A percentile compares a stretch with the other conserved stretches of the same genome.
phyloP scores from a whole-genome alignment of 2,329 filamentous ascomycete genomes.

The Fusarium duplospermum region DNA sequence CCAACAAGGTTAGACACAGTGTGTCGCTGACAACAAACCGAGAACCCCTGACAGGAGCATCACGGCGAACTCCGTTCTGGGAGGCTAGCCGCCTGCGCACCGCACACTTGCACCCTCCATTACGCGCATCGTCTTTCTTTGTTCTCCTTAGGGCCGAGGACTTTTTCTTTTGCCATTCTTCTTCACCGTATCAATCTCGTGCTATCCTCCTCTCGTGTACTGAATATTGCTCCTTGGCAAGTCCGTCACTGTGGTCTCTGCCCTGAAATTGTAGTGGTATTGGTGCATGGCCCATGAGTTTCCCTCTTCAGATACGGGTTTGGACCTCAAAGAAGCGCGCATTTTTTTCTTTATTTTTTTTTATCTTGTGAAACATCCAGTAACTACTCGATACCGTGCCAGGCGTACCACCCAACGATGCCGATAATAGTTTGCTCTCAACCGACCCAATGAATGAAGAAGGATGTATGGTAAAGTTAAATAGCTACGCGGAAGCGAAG shows the following conservation, averaged over 20 bases:
- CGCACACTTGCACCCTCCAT: background rate
- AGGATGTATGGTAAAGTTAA: background rate
- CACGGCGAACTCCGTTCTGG: background rate
- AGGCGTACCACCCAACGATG: background rate
- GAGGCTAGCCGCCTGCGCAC: background rate
- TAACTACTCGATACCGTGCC: background rate
- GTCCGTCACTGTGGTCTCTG: background rate
- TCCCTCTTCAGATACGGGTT: background rate
- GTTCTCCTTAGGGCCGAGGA: background rate
- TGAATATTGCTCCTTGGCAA: background rate
- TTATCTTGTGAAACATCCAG: background rate
- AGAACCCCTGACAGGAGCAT: background rate
- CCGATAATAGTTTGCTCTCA: background rate
- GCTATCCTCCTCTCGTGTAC: background rate
- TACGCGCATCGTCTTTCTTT: background rate
- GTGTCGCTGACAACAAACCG: background rate
- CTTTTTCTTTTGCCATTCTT: background rate
- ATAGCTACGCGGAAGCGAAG: background rate
- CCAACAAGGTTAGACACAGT: background rate
- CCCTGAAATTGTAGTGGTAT: background rate
- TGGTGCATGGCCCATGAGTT: background rate
- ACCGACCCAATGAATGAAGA: background rate
- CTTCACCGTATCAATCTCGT: background rate
- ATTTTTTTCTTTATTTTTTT: background rate
- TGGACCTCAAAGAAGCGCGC: background rate